Base-by-base conservation (phyloP, 208 protist species). In the Acanthamoeba lenticulata region DNA sequence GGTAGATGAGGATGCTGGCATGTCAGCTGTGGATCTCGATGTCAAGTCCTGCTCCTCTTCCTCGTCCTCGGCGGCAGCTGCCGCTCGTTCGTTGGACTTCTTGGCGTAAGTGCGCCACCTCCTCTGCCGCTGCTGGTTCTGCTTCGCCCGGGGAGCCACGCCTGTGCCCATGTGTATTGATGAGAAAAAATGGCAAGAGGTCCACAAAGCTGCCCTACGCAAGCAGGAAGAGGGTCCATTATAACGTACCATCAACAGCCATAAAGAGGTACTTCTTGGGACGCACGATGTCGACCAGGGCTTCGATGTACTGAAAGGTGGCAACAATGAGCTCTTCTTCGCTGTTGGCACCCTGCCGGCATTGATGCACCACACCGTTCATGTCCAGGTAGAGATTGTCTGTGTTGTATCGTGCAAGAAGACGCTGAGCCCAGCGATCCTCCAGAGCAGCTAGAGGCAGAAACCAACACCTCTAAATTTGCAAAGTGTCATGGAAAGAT, bases 51-150 rank as follows among this genome's bases (percentile, higher is more conserved):
- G 11, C 2, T 60, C 52, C 52, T 60, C 52, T 2, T 60, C 52
- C 4, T 60, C 52, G 52, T 34, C 57, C 6, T 13, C 57, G 57
- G 21, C 57, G 0, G 27, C 57, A 15, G 47, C 47, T 15, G 21
- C n/a, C 7, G 57, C 57, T 4, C 5, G 7, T 17, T 67, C 57
- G 15, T 67, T 67, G 57, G 57, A 21, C 57, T 67, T 67, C 57
- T 67, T 67, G 34, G 40, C 67, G 97, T 9, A 98, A 4, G 98
- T 96, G 29, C 98, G 96, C 96, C 99, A 99, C 38, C 99, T 97
- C 21, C 99, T 97, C 77, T 97, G 97, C 92, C 99, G 97, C 97
- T 99, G 99, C 96, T 99, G 99, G 95, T 99, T 99, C 98, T 99
- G 99, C 95, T 99, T 99, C 86, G 99, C 99, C 19, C 99, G 97